Base-by-base conservation (phyloP, 176 grass and related monocot species). In the Aechmea fasciata region DNA sequence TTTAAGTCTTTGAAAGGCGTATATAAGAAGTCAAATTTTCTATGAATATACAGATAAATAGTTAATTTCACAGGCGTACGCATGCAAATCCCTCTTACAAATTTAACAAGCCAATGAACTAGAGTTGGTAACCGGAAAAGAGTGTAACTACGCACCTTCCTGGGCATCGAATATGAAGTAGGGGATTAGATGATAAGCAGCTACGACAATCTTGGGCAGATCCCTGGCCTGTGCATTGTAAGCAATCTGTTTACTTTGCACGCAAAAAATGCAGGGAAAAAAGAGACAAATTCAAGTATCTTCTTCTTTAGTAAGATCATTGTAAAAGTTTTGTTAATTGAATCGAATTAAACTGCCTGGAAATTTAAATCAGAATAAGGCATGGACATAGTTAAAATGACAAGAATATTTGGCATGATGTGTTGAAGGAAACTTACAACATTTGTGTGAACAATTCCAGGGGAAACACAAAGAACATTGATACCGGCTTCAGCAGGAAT, bases 111-210 rank as follows among this genome's bases (percentile, higher is more conserved):
- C 11, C 6, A 8, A 28, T 13, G 73, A n/a, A 11, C 19, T 64
- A 7, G 51, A 51, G 28, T 19, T 8, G 14, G 22, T 3, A 29
- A 0, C 0, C 26, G 55, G 10, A 54, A 73, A 72, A 67, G 12
- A 52, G 57, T 18, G 20, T 12, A 26, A 57, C 51, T 26, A 61
- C 25, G 11, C 22, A 86, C 95, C 90, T 99, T 94, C 95, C 80
- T 86, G 77, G 54, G 87, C 71, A 85, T 82, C 82, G 62, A 99
- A 99, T 83, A 99, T 90, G 82, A 99, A 99, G 77, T 90, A 99
- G 11, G 94, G 94, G 73, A 99, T 90, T 49, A 99, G 64, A 79
- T 53, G 82, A 78, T 96, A 96, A 47, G 48, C 94, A 53, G 80
- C 75, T 63, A 93, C 74, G 50, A 99, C 52, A 67, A 65, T 47